phyloP scores from a whole-genome alignment of 495 filamentous ascomycete species.

The Bacidia rubella region DNA sequence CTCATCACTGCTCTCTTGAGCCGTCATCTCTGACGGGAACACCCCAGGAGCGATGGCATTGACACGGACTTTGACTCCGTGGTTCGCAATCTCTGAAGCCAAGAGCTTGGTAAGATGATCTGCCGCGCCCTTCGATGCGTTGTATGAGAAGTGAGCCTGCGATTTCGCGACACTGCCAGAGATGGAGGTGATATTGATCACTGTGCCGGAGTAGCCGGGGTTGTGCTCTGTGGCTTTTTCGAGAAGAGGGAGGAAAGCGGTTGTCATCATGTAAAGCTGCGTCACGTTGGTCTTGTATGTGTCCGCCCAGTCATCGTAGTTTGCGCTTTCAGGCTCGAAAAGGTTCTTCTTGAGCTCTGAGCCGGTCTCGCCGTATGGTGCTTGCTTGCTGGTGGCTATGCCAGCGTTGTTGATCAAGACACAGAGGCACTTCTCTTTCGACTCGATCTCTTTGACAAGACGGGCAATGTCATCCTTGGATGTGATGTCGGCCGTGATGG shows the following conservation, averaged over 20 bases:
- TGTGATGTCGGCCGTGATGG: slow-evolving; percentile 37
- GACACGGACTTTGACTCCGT: slow-evolving; percentile 31
- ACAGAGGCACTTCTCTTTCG: slow-evolving; percentile 31
- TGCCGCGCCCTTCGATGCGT: slow-evolving; percentile 36
- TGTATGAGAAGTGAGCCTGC: slow-evolving; percentile 42
- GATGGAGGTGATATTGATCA: slow-evolving; percentile 48
- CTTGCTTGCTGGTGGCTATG: slow-evolving; percentile 25
- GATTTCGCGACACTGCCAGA: slow-evolving; percentile 35
- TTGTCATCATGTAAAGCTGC: slow-evolving; percentile 34
- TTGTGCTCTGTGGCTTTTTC: slow-evolving; percentile 33
- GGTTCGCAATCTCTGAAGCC: slow-evolving; percentile 33
- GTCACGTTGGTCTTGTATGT: slow-evolving; percentile 37
- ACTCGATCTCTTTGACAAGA: slow-evolving; percentile 31
- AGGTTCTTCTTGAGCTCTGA: slow-evolving; percentile 40
- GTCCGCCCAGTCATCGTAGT: slow-evolving; percentile 33
- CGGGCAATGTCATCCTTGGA: slow-evolving; percentile 31
- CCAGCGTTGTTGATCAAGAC: slow-evolving; percentile 48
- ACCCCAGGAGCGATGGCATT: slow-evolving; percentile 41
- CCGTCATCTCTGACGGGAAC: slow-evolving; percentile 28
- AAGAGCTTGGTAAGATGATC: slow-evolving; percentile 43
- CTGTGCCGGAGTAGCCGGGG: slow-evolving; percentile 37
- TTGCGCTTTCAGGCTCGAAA: slow-evolving; percentile 33
- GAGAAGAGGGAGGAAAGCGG: slow-evolving; percentile 28
- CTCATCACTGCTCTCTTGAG: slow-evolving; percentile 33
- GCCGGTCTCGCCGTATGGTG: slow-evolving; percentile 26